Base-by-base conservation (phyloP, 192 early-diverging fungal genomes). In the Tieghemiomyces parasiticus region DNA sequence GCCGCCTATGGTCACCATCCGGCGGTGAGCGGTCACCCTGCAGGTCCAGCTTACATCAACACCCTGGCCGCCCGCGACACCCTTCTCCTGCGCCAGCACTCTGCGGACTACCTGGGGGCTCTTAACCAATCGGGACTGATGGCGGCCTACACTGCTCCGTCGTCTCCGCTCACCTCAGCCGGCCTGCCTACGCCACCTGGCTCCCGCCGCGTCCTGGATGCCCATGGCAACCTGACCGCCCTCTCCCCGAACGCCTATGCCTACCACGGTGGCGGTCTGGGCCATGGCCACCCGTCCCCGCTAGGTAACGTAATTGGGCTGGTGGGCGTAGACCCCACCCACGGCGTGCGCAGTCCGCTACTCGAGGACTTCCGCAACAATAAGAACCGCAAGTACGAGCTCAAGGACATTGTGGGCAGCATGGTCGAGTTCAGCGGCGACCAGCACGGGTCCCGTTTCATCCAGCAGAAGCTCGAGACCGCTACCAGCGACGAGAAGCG, bases 401-500 rank as follows among this genome's bases (percentile, higher is more conserved):
- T 99, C 33, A 79, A 88, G 84, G 95, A 99, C 65, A 92, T 99
- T 75, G 80, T 78, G 46, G 88, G 85, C 26, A 81, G 83, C 67
- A 89, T 99, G 67, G 93, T 97, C 28, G 95, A 99, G 69, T 99
- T 99, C 63, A 95, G 92, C 68, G 88, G 91, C 61, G 95, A 99
- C 71, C 95, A 99, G 72, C 92, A 99, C 61, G 95, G 95, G 0
- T 95, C 92, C 59, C 84, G 95, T 19, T 99, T 97, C 63, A 96
- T 99, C 71, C 95, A 99, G 76, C 93, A 95, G 66, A 94, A 94
- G 71, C 79, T 99, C 24, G 95, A 99, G 69, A 87, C 86, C 0
- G 92, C 91, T 10, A 83, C 81, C 26, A 78, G 76, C 33, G 95
- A 97, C 38, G 95, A 99, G 62, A 96, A 95, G 74, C 86, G 95